Evolutionary conservation across 371 early-diverging fungal genomes (phyloP), one percentile per base, ranked within the genome.

Genomic region (Lichtheimia corymbifera): DNA sequence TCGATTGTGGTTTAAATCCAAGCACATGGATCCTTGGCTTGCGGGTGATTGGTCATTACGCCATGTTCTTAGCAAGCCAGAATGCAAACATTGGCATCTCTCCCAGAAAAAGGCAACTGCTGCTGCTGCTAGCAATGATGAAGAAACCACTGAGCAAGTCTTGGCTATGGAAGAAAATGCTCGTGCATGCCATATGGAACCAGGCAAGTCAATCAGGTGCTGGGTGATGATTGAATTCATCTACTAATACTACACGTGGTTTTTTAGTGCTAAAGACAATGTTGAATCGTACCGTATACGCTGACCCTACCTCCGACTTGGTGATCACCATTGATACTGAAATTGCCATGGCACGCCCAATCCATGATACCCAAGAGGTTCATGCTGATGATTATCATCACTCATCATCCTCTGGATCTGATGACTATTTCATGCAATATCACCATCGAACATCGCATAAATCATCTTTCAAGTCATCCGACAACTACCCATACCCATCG

Each of bases 1-100:
- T 35, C 61, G 61, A n/a, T 28, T 53, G 12, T 61, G 61, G 61
- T 42, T 61, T 17, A 53, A 53, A 45, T 40, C 61, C 4, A 61
- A 53, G 15, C 50, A 45, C 12, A 25, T 45, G 28, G 40, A 53
- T 14, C 53, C 60, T 14, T 59, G 60, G 60, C 52, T 59, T 5
- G 17, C 17, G 15, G 50, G 50, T 25, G 13, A 51, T 11, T 59
- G 60, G 60, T 59, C 60, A 13, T 42, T 59, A 7, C 30, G 24
- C 41, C 28, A 50, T 51, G 11, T 59, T n/a, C 52, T 59, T 24
- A 28, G 43, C 53, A 59, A 59, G 42, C 42, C 43, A 41, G 24
- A 47, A 6, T 56, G 44, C n/a, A 30, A n/a, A 9, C 45, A 56
- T 27, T 44, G 25, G 5, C 30, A 12, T 50, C 58, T 5, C 30